A percentile compares a stretch with the other conserved stretches of the same genome.
Conservation (phyloP, 2,329 filamentous ascomycete genomes). For the Paraphaeosphaeria sporulosa region DNA sequence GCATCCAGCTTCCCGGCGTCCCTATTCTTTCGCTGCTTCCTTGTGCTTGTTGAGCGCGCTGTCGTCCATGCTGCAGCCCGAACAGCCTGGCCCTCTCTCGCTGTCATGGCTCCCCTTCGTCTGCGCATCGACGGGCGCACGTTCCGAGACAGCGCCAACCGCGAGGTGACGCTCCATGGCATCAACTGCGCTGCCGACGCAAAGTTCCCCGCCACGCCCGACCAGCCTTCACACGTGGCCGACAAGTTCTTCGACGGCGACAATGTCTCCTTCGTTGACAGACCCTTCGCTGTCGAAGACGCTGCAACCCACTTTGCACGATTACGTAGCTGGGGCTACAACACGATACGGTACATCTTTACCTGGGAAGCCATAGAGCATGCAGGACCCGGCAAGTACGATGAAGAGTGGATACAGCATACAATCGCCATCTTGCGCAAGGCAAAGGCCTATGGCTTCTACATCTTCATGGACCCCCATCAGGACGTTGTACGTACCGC, state of each 20-base stretch:
- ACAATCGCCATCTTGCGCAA: conserved; percentile 85
- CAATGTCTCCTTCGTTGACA: conserved; percentile 83
- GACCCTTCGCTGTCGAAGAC: conserved; percentile 84
- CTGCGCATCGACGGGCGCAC: conserved; percentile 84
- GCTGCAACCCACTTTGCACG: conserved; percentile 86
- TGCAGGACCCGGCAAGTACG: conserved; percentile 86
- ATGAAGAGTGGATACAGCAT: conserved; percentile 91
- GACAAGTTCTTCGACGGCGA: conserved; percentile 92
- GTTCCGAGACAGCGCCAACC: conserved; percentile 82
- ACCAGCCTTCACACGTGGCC: conserved; percentile 79
- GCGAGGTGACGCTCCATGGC: conserved; percentile 87
- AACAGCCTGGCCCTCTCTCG: background rate
- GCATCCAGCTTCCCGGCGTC: conserved; percentile 9
- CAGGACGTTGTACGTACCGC: conserved; percentile 82
- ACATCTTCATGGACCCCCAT: conserved; percentile 98
- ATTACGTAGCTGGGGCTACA: conserved; percentile 89
- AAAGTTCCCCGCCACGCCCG: conserved; percentile 84
- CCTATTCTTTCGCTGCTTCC: conserved; percentile 9
- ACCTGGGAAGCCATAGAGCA: conserved; percentile 99
- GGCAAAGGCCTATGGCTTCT: conserved; percentile 91
- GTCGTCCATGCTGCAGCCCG: conserved; percentile 6
- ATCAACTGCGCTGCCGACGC: conserved; percentile 93
- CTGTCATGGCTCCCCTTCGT: conserved; percentile 74
- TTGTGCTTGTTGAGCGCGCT: background rate
- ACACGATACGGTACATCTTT: conserved; percentile 94